Base-by-base conservation (phyloP, 2,329 filamentous ascomycete species). In the Colletotrichum sp. region DNA sequence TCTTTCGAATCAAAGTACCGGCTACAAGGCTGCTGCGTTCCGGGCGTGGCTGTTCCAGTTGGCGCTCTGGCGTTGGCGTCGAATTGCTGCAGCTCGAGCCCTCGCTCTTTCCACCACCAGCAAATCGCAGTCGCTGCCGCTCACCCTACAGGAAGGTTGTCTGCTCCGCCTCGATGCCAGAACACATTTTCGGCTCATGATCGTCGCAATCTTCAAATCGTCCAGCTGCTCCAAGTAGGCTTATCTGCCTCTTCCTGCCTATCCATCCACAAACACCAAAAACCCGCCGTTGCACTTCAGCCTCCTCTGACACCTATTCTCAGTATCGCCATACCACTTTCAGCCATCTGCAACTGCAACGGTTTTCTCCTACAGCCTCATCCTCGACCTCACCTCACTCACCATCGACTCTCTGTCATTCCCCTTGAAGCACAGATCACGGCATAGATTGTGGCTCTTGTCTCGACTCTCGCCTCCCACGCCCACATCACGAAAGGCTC, bases 21-120 rank as follows among this genome's bases (percentile, higher is more conserved):
- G 6, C 9, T 52, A 48, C 39, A 61, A 15, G 1, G 12, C 12
- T 25, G 36, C 62, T 28, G 22, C 12, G 16, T 27, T 32, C 55
- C 61, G 43, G 56, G 55, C 32, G 73, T 75, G 73, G 73, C 73
- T 75, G 73, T 75, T 73, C 64, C 62, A 62, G 62, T 67, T 70
- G 60, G 60, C 71, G 71, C 70, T 67, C 52, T 69, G 36, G 52
- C 58, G 60, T 65, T 34, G 64, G 65, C 32, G 34, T 32, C 39
- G 72, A 60, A 22, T 69, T 68, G 55, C 32, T 30, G 71, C 25
- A 60, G 43, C 36, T 67, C 22, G 25, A 75, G 28, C 67, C 48
- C 70, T 60, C 15, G 34, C 55, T 60, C 64, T 68, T 36, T 58
- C 70, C 56, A 75, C 70, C 70, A 73, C 39, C 70, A 75, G 52